A percentile compares a stretch with the other conserved stretches of the same genome.
Evolutionary conservation across 352 stramenopile genomes (phyloP).

Genomic region (Pythium graminicola): DNA sequence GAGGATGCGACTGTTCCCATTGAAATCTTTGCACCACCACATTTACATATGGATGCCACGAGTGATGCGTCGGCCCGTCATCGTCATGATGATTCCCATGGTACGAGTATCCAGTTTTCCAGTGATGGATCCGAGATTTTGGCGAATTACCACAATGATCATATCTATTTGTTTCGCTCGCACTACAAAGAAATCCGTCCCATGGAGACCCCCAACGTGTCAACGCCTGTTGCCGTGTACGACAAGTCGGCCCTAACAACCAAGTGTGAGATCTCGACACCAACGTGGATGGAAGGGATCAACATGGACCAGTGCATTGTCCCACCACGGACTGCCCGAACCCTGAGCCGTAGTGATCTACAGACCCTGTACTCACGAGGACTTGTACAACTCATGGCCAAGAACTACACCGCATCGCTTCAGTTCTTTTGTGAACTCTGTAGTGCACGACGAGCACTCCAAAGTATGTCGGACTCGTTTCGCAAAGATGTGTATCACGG

Average conservation of each 20-base stretch:
- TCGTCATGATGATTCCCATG: slow-evolving; percentile 52
- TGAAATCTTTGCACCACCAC: slow-evolving; percentile 66
- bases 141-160: slow-evolving; percentile 80
- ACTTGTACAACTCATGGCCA: slow-evolving; percentile 24
- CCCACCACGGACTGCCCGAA: not conserved
- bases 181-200: slow-evolving; percentile 17
- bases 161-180: slow-evolving; percentile 78
- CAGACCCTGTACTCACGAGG: slow-evolving; percentile 26
- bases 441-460: slow-evolving; percentile 1
- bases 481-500: slow-evolving; percentile 53
- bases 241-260: slow-evolving; percentile 8
- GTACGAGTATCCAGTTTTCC: slow-evolving; percentile 79
- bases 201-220: not conserved
- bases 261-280: not conserved
- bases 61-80: slow-evolving; percentile 33
- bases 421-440: slow-evolving; percentile 17
- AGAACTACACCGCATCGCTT: slow-evolving; percentile 35
- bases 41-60: slow-evolving; percentile 61
- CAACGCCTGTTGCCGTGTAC: slow-evolving; percentile 1
- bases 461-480: slow-evolving; percentile 26
- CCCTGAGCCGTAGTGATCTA: slow-evolving; percentile 16
- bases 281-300: slow-evolving; percentile 16
- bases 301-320: slow-evolving; percentile 12
- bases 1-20: slow-evolving; percentile 36
- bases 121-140: slow-evolving; percentile 59